Evolutionary conservation across 2,329 filamentous ascomycete genomes (phyloP), one percentile per base, ranked within the genome.

Genomic region (Epichloe festucae): DNA sequence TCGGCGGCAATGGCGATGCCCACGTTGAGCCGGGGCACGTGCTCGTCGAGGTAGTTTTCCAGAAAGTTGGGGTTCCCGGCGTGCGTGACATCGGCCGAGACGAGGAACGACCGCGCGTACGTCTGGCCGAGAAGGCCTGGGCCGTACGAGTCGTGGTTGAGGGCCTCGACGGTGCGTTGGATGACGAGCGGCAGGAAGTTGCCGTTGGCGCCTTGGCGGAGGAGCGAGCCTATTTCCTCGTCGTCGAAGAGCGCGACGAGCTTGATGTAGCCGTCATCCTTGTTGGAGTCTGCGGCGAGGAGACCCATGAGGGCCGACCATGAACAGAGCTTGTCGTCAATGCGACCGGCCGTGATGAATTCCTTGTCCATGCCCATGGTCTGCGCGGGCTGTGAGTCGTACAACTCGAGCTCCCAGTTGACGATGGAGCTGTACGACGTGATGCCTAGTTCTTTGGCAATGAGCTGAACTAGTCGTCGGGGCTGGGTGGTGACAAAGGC

Each of bases 381-480:
- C 41, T 84, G 82, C 1, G 90, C 90, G 8, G 90, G 87, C 65
- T 96, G 89, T 4, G 81, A 79, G 68, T 97, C 93, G 64, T 85
- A 98, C 35, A 98, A 83, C 70, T 98, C 93, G 39, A 97, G 80
- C 65, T 98, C 93, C 93, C 93, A 98, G 72, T 93, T 94, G 52
- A 95, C 73, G 56, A 98, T 95, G 49, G 76, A 79, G 58, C 75
- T 78, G 64, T 85, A 82, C 55, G 87, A 81, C 21, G 59, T 56
- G 55, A 97, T 79, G 34, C 80, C 81, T n/a, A 97, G 77, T 65
- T 93, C 78, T 14, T 77, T 77, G 7, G 85, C 79, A 62, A 98
- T 94, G 19, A 89, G 80, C 65, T 85, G 82, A 54, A 97, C 89
- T 19, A 98, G 78, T 56, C 83, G 82, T 31, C 86, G 83, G 0